A percentile compares a stretch with the other conserved stretches of the same genome.
Conservation (phyloP, 169 alveolate genomes). For the Plasmodium inui region DNA sequence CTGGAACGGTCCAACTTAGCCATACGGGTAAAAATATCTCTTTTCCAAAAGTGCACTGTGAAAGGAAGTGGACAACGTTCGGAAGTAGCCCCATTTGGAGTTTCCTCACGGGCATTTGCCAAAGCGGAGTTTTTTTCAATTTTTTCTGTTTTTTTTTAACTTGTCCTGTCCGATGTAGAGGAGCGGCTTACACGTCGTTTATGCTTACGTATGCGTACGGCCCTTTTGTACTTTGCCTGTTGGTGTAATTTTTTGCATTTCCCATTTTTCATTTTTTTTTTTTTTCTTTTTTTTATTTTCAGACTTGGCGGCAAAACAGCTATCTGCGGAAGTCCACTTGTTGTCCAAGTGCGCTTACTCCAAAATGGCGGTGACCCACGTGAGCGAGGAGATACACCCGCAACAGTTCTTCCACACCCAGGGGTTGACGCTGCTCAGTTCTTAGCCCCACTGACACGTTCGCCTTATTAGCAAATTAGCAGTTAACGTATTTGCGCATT, state of each 20-base stretch:
- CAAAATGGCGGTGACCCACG: constrained; percentile 14
- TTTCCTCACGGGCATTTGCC: not conserved
- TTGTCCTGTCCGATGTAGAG: not conserved
- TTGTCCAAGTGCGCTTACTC: constrained; percentile 20
- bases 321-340: constrained; percentile 26
- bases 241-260: not conserved
- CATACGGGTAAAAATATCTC: not conserved
- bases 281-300: not conserved
- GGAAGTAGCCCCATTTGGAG: not conserved
- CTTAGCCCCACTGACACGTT: not conserved
- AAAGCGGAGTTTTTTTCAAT: not conserved
- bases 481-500: constrained; percentile 52
- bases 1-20: not conserved
- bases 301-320: not conserved
- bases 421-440: constrained; percentile 4
- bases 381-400: not conserved
- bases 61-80: not conserved
- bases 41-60: not conserved
- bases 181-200: not conserved
- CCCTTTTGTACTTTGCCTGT: not conserved
- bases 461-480: not conserved
- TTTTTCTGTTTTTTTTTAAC: too few species aligned
- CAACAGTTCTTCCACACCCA: constrained; percentile 6
- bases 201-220: not conserved
- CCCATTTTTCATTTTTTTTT: not conserved